Conservation (phyloP, 805 yeast species). For the Barnettozyma wickerhamii region DNA sequence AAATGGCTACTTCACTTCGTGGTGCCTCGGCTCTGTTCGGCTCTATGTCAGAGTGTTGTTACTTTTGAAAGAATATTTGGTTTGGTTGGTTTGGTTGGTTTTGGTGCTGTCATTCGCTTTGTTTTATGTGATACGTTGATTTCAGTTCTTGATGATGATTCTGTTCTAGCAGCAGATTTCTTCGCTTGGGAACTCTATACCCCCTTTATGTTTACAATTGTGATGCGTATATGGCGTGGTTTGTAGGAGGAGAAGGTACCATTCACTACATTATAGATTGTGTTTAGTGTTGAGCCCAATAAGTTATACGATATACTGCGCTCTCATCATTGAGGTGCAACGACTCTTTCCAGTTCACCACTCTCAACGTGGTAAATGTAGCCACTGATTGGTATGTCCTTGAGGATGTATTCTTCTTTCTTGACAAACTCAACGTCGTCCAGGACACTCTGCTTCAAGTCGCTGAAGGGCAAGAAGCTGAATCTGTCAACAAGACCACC, state of each 20-base stretch:
- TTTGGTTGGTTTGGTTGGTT: too few species aligned
- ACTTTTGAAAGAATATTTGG: too few species aligned
- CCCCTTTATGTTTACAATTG: not conserved
- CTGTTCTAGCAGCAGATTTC: too few species aligned
- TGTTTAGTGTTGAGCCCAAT: too few species aligned
- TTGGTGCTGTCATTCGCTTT: not conserved
- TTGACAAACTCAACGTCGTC: constrained; percentile 34
- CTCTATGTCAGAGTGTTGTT: too few species aligned
- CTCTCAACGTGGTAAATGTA: constrained; percentile 36
- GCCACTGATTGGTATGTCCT: constrained; percentile 35
- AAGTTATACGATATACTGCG: too few species aligned
- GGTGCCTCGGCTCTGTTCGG: too few species aligned
- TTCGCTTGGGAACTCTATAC: too few species aligned
- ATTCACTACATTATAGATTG: too few species aligned
- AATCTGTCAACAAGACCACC: constrained; percentile 17
- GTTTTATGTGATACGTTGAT: not conserved
- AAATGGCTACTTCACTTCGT: too few species aligned
- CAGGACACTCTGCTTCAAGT: constrained; percentile 31
- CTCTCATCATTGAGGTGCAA: too few species aligned
- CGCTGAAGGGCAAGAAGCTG: constrained; percentile 32
- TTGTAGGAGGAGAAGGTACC: not conserved
- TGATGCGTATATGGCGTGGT: not conserved
- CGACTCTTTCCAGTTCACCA: constrained; percentile 29
- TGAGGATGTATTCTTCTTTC: constrained; percentile 27
- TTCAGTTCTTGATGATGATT: not conserved